Percentiles rank a stretch among this genome's conserved stretches.
phyloP scores from a whole-genome alignment of 805 yeast species.

The Blastobotrys chiropterorum region DNA sequence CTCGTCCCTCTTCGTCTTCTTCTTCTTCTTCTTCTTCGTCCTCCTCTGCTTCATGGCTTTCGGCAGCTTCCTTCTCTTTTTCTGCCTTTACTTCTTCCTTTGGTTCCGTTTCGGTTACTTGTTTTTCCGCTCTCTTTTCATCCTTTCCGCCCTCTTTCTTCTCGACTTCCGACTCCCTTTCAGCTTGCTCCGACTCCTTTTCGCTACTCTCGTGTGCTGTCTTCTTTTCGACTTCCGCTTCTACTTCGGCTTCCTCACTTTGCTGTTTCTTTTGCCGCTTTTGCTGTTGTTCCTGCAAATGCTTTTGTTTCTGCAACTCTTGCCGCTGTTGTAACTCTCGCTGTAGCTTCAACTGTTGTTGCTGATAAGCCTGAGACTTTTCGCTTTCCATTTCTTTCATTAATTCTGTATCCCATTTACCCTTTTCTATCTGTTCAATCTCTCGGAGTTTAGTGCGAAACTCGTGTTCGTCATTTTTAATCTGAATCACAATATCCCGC shows the following conservation, averaged over 20 bases:
- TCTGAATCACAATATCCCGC: constrained; percentile 19
- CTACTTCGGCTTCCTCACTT: constrained; percentile 5
- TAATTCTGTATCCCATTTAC: constrained; percentile 35
- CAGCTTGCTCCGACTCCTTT: constrained; percentile 9
- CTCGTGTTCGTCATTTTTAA: constrained; percentile 30
- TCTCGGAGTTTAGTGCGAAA: constrained; percentile 34
- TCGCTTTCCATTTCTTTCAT: constrained; percentile 25
- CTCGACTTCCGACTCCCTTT: constrained; percentile 10
- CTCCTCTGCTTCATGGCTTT: constrained; percentile 13
- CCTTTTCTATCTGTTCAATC: constrained; percentile 38
- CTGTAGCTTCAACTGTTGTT: constrained; percentile 18
- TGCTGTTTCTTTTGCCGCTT: neutral
- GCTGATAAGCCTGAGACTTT: constrained; percentile 18
- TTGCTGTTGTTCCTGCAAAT: constrained; percentile 3
- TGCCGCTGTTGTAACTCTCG: constrained; percentile 17
- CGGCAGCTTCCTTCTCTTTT: neutral
- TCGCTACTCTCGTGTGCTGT: constrained; percentile 9
- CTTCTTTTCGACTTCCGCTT: constrained; percentile 4
- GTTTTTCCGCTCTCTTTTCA: constrained; percentile 7
- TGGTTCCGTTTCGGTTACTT: constrained; percentile 2
- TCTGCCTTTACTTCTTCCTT: neutral
- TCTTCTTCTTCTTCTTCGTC: constrained; percentile 6
- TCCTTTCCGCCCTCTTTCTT: constrained; percentile 10
- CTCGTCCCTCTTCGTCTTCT: constrained; percentile 3
- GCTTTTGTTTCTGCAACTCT: constrained; percentile 14